phyloP scores from a whole-genome alignment of 2,329 filamentous ascomycete genomes.

The Clonostachys rhizophaga region DNA sequence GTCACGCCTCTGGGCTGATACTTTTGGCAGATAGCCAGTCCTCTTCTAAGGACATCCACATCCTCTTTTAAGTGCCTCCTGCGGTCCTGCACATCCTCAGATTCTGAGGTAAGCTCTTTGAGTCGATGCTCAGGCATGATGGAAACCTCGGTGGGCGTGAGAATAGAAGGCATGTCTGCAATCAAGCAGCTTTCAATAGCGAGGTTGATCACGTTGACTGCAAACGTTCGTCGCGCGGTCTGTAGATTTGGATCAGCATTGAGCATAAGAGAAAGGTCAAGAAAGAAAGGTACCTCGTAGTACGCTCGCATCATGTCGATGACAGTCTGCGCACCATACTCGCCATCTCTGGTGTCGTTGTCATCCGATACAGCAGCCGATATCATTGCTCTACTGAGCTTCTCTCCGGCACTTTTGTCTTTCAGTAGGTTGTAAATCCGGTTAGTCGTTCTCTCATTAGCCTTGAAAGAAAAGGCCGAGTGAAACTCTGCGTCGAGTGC shows the following conservation, averaged over 20 bases:
- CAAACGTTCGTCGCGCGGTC: slow-evolving; percentile 8
- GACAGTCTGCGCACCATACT: slow-evolving; percentile 29
- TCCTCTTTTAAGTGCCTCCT: too few relatives aligned
- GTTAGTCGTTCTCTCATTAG: too few relatives aligned
- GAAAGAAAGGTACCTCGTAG: slow-evolving; percentile 26
- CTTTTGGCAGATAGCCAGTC: too few relatives aligned
- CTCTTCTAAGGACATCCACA: too few relatives aligned
- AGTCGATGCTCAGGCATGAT: too few relatives aligned
- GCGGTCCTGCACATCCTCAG: too few relatives aligned
- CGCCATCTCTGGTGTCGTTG: slow-evolving; percentile 6
- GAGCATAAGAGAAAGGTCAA: too few relatives aligned
- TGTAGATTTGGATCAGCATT: slow-evolving; percentile 1
- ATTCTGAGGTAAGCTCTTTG: too few relatives aligned
- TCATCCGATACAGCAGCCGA: slow-evolving; percentile 1
- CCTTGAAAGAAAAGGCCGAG: not conserved
- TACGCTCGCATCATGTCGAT: slow-evolving; percentile 39
- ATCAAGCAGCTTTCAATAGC: slow-evolving; percentile 22
- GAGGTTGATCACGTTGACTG: slow-evolving; percentile 21
- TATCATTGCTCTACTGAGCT: too few relatives aligned
- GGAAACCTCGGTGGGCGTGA: slow-evolving; percentile 8
- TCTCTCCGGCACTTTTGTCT: too few relatives aligned
- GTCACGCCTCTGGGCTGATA: too few relatives aligned
- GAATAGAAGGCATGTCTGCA: slow-evolving; percentile 12
- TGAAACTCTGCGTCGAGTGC: slow-evolving; percentile 24
- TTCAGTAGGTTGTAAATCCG: too few relatives aligned